Conservation (phyloP, 768 basidiomycete genomes). For the Suillus weaverae region DNA sequence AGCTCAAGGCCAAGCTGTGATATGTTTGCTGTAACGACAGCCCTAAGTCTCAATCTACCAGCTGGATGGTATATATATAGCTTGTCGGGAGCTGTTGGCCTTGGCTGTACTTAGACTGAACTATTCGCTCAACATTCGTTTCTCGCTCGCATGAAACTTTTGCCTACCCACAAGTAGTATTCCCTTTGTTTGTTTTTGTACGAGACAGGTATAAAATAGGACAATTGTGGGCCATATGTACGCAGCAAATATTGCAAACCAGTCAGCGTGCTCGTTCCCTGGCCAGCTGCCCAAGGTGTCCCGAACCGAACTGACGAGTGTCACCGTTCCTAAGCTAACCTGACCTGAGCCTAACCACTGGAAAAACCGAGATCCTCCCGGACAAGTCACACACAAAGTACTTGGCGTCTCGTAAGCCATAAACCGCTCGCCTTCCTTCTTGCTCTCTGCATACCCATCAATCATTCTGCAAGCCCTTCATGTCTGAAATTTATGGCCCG, state of each 20-base stretch:
- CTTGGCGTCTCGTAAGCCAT: background rate
- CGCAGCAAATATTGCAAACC: background rate
- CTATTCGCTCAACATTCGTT: background rate
- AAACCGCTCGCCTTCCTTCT: background rate
- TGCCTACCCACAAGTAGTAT: background rate
- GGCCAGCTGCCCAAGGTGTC: background rate
- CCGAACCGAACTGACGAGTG: background rate
- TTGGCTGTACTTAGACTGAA: background rate
- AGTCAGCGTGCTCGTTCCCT: background rate
- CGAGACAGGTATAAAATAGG: background rate
- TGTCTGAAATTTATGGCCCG: conserved; percentile 30
- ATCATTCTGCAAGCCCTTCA: background rate
- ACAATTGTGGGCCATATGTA: background rate
- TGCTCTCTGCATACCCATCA: background rate
- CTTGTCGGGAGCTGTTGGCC: background rate
- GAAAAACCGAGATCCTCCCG: background rate
- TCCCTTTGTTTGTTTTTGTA: background rate
- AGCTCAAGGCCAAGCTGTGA: background rate
- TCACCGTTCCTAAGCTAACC: background rate
- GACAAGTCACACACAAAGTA: background rate
- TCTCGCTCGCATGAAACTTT: background rate
- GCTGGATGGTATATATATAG: background rate
- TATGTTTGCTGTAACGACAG: background rate
- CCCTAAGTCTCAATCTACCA: background rate
- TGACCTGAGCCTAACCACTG: background rate